These are phyloP conservation scores for Stachybotrys chlorohalonatus DNA, from an alignment of 2,329 filamentous ascomycete genomes.

Conservation along the genomic window DNA sequence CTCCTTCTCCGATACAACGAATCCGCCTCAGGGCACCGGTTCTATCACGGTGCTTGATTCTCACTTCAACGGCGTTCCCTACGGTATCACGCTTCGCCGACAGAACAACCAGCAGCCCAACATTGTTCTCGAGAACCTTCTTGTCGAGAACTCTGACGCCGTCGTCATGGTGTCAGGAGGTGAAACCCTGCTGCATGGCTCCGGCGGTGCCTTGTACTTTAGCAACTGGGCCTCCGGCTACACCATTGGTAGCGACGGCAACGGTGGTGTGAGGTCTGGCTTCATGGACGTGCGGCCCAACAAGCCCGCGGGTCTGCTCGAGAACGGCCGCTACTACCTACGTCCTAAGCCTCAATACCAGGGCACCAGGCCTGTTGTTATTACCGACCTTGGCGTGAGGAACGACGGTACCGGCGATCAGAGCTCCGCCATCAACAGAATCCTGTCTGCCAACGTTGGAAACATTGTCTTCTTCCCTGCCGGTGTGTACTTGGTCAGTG, in stretches of 20 bases:
- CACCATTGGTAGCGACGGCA: neutral
- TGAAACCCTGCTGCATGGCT: slow-evolving; percentile 7
- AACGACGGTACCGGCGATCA: slow-evolving; percentile 25
- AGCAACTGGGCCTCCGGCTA: slow-evolving; percentile 1
- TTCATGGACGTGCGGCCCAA: neutral
- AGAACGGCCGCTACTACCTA: slow-evolving; percentile 11
- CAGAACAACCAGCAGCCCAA: slow-evolving; percentile 3
- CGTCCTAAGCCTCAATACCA: slow-evolving; percentile 25
- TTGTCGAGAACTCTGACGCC: slow-evolving; percentile 4
- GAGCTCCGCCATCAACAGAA: slow-evolving; percentile 10
- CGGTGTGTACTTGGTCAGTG: slow-evolving; percentile 13
- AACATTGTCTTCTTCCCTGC: slow-evolving; percentile 14
- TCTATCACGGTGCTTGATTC: slow-evolving; percentile 63
- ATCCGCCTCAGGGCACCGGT: slow-evolving; percentile 46
- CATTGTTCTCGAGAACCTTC: slow-evolving; percentile 10
- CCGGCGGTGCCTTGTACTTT: slow-evolving; percentile 2
- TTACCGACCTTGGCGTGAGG: slow-evolving; percentile 19
- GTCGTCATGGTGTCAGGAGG: slow-evolving; percentile 8
- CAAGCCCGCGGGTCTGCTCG: slow-evolving; percentile 4
- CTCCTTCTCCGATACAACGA: slow-evolving; percentile 30
- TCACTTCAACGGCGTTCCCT: slow-evolving; percentile 15
- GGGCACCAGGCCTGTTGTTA: slow-evolving; percentile 35
- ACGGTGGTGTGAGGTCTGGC: neutral
- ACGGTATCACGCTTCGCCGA: slow-evolving; percentile 4
- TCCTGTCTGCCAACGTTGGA: slow-evolving; percentile 5